These are phyloP conservation scores for Aspergillus transmontanensis DNA, from an alignment of 2,329 filamentous ascomycete genomes.

Conservation along the genomic window DNA sequence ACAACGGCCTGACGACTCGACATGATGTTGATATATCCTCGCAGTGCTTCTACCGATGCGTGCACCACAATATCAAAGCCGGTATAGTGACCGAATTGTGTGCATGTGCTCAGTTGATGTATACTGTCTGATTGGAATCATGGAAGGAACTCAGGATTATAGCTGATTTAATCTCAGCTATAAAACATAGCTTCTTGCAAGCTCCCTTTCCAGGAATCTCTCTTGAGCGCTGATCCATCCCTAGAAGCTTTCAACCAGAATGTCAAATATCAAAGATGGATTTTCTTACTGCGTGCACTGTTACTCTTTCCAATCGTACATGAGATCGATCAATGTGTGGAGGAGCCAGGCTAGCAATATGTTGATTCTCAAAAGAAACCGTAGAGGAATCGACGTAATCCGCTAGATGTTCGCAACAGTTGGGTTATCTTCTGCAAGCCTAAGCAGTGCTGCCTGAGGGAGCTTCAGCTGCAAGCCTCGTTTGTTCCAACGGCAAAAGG, in stretches of 20 bases:
- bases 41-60: background rate
- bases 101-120: background rate
- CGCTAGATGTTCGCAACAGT: background rate
- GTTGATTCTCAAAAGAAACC: background rate
- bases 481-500: background rate
- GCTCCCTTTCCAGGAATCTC: no score
- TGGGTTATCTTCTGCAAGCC: background rate
- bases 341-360: background rate
- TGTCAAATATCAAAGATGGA: no score
- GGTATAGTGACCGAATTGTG: background rate
- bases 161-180: background rate
- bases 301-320: background rate
- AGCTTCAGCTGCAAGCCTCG: background rate
- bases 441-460: background rate
- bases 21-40: conserved; percentile 64
- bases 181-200: background rate
- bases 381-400: background rate
- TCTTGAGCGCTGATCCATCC: no score
- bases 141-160: background rate
- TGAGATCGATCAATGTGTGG: background rate
- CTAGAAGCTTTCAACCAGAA: no score
- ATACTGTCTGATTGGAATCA: background rate
- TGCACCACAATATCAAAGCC: background rate
- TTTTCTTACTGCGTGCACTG: no score
- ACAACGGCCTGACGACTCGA: conserved; percentile 59